phyloP scores from a whole-genome alignment of 1,284 basidiomycete species.

The Tilletia caries region DNA sequence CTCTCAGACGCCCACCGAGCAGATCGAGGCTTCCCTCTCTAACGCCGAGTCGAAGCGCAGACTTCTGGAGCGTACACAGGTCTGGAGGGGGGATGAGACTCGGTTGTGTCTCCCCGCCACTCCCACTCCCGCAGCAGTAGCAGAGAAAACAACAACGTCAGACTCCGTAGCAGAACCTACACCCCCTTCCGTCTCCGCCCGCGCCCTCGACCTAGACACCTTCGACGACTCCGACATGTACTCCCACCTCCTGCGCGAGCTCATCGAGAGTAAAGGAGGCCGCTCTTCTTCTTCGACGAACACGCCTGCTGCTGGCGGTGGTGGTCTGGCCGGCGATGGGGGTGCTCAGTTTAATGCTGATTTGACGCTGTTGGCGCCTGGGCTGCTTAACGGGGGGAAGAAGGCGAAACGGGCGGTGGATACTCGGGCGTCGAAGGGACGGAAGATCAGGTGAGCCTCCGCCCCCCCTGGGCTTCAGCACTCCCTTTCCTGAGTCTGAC shows the following conservation, averaged over 20 bases:
- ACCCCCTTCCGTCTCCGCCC: background rate
- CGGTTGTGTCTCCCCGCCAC: slow-evolving; percentile 21
- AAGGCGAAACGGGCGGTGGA: slow-evolving; percentile 40
- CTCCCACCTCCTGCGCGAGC: slow-evolving; percentile 41
- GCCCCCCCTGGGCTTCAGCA: too few relatives aligned
- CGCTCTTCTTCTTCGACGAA: background rate
- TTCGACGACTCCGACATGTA: slow-evolving; percentile 53
- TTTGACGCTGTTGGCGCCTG: background rate
- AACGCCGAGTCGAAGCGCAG: slow-evolving; percentile 37
- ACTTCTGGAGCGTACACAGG: slow-evolving; percentile 40
- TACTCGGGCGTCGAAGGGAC: slow-evolving; percentile 46
- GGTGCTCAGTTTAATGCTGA: background rate
- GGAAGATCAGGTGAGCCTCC: slow-evolving; percentile 33
- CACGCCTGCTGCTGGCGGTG: background rate
- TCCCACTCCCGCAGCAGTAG: too few relatives aligned
- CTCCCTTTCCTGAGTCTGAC: background rate
- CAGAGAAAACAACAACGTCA: too few relatives aligned
- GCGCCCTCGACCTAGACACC: slow-evolving; percentile 27
- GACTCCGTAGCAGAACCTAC: too few relatives aligned
- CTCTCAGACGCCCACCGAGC: slow-evolving; percentile 33
- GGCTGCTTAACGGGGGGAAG: background rate
- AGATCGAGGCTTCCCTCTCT: slow-evolving; percentile 38
- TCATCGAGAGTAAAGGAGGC: slow-evolving; percentile 41
- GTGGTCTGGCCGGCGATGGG: background rate
- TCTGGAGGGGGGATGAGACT: slow-evolving; percentile 30